Conservation (phyloP, 2,329 filamentous ascomycete species). For the Clathrospora elynae region DNA sequence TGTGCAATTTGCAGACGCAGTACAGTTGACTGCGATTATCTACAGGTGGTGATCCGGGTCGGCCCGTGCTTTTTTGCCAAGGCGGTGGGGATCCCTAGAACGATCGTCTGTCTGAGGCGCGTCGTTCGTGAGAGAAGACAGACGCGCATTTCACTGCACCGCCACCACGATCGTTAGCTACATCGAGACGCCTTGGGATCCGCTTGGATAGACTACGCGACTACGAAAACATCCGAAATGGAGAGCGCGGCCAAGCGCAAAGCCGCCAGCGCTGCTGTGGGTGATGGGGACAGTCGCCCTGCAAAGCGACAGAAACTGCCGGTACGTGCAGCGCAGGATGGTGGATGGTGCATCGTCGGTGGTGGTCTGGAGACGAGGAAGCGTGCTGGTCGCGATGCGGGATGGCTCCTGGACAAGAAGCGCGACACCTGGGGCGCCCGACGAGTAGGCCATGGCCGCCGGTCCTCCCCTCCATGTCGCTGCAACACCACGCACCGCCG, state of each 20-base stretch:
- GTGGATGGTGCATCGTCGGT: constrained; percentile 28
- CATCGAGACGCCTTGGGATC: constrained; percentile 14
- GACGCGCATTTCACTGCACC: constrained; percentile 44
- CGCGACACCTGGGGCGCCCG: constrained; percentile 45
- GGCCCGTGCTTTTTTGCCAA: constrained; percentile 19
- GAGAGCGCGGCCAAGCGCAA: constrained; percentile 62
- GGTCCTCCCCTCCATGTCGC: constrained; percentile 33
- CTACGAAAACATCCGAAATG: constrained; percentile 40
- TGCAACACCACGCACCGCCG: constrained; percentile 38
- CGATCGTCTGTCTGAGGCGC: constrained; percentile 26
- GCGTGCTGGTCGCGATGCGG: constrained; percentile 36
- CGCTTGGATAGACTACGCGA: constrained; percentile 40
- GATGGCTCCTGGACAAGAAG: constrained; percentile 34
- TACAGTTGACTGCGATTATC: too few species aligned
- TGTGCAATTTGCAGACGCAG: too few species aligned
- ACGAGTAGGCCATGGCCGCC: constrained; percentile 38
- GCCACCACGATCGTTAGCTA: constrained; percentile 28
- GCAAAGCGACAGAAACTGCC: constrained; percentile 64
- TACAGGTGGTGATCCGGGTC: constrained; percentile 6
- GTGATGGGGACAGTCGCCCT: constrained; percentile 59
- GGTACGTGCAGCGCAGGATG: constrained; percentile 55
- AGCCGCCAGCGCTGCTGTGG: constrained; percentile 54
- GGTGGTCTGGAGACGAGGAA: constrained; percentile 26
- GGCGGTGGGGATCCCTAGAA: constrained; percentile 14
- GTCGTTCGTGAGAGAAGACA: constrained; percentile 26